phyloP scores from a whole-genome alignment of 345 rosid genomes.

The Populus euphratica region DNA sequence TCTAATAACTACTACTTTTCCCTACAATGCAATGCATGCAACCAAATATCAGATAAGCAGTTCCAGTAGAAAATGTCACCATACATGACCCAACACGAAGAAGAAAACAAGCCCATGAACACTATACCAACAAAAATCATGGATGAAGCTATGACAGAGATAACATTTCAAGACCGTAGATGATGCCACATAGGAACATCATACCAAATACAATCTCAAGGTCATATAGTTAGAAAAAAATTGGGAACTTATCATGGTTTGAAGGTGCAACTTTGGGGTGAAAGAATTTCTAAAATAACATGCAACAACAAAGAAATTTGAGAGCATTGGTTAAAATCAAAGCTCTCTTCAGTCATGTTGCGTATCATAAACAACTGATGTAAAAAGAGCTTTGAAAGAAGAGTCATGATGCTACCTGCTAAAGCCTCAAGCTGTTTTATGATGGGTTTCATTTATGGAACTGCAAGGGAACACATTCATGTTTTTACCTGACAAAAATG shows the following conservation, averaged over 20 bases:
- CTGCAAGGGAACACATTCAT: background rate
- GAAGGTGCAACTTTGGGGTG: background rate
- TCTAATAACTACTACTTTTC: constrained; percentile 85
- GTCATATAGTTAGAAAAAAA: background rate
- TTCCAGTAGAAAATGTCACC: background rate
- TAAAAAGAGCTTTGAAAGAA: background rate
- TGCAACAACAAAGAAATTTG: too few species aligned
- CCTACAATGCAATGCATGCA: constrained; percentile 44
- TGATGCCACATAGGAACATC: background rate
- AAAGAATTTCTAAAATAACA: background rate
- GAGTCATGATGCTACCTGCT: background rate
- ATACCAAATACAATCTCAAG: background rate
- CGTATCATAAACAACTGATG: background rate
- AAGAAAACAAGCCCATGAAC: background rate
- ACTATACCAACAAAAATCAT: background rate
- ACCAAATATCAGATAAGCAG: constrained; percentile 4
- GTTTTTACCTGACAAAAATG: too few species aligned
- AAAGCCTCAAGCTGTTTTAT: background rate
- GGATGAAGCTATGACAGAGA: background rate
- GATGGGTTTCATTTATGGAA: background rate
- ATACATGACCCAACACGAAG: background rate
- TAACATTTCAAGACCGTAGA: background rate
- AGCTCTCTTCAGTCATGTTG: background rate
- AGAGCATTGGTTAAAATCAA: background rate
- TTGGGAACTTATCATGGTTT: background rate